Evolutionary conservation across 345 rosid species (phyloP), one percentile per base, ranked within the genome.

Genomic region (Erodium maritimum): DNA sequence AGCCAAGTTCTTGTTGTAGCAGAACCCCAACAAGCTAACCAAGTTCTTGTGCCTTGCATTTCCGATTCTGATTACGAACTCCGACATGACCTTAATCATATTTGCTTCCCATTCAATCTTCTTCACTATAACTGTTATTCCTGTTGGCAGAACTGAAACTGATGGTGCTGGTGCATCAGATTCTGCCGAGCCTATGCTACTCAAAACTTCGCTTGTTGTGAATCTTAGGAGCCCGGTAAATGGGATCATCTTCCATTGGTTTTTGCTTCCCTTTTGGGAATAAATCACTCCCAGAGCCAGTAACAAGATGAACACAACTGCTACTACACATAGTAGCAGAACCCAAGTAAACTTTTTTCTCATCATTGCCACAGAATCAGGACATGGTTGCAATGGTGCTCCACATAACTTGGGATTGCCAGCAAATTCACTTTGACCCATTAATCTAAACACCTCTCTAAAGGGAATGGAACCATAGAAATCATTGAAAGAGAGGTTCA

Each of bases 381-480:
- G 42, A 73, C 98, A 91, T 25, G 85, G 62, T 59, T 58, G 65
- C 61, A 88, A 50, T 60, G 98, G 98, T 67, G 64, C 69, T 33
- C 96, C 96, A 70, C 98, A 91, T 18, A 91, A 77, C 69, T 80
- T 71, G 54, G 69, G 60, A 66, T 91, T 91, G 59, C 95, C 93
- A 21, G 65, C 56, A 68, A 77, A 91, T 17, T 93, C 80, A 67
- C 78, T 72, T 54, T 56, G 65, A 48, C 82, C 88, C 90, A 88
- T 86, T 56, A 75, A 71, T 60, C 57, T 74, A 59, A 88, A 70
- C 60, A 69, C 58, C 54, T 79, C 77, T 17, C 61, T 71, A 7
- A 86, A 67, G 53, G 95, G 96, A 54, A 86, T 77, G 21, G 83
- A 71, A 34, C 93, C 93, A 1, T 78, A 75, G 48, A 86, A 65